Base-by-base conservation (phyloP, 1,139 yeast genomes). In the Chernovozyma aurita region DNA sequence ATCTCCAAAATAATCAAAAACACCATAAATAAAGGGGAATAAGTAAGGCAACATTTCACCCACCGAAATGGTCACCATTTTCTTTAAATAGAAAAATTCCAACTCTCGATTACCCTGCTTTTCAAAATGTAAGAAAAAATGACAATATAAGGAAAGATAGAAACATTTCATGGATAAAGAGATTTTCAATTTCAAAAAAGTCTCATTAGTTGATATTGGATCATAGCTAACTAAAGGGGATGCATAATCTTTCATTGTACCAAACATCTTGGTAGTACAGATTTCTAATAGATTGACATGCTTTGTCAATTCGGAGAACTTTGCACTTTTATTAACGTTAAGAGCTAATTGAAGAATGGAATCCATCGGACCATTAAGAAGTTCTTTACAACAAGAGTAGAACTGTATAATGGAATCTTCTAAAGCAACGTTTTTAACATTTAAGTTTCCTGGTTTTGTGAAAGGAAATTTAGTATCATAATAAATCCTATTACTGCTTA, bases 391-490 rank as follows among this genome's bases (percentile, higher is more conserved):
- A 17, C 18, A 28, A 11, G 13, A 11, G 14, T 30, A 12, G 16
- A 34, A 30, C 8, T 17, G 22, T 11, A 28, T 9, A 7, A 30
- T 58, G 24, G 45, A 41, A 35, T 53, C 53, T 38, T 69, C 74
- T 43, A 58, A 44, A 4, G 50, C 51, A 4, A 44, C 25, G 42
- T 68, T 59, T 3, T 29, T 31, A 11, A 59, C 47, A 37, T 65
- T 66, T 32, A 59, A 63, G 41, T 57, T 48, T 11, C 41, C 46
- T n/a, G 40, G 38, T 13, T 41, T 47, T 13, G 40, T 37, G 29
- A 42, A 48, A 0, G 78, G 76, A 2, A 61, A 33, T 38, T 57
- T 44, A 0, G 75, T 63, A 41, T 70, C 74, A 40, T 44, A 63
- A 34, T 55, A 55, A 14, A 55, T 58, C 0, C 49, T 51, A 40